Base-by-base conservation (phyloP, 441 rosid species). In the Pelargonium australe region DNA sequence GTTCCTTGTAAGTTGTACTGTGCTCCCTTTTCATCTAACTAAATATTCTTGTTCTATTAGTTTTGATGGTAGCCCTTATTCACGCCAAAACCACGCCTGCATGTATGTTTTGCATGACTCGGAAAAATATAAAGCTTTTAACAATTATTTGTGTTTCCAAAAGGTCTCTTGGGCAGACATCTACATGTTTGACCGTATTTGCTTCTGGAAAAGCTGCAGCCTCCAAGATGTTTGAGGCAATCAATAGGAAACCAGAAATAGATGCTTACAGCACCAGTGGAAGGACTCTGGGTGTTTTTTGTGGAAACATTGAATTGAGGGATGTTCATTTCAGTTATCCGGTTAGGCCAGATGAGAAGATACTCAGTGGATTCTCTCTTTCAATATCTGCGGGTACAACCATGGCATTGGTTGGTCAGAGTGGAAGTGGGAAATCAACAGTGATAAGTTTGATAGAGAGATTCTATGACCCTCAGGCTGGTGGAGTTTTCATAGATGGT, bases 361-460 rank as follows among this genome's bases (percentile, higher is more conserved):
- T 91, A 40, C 88, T 91, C 60, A 31, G 73, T 16, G 94, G 96
- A 51, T 88, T 88, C 78, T 85, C 90, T 0, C 78, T 90, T 44
- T 61, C 72, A 45, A 81, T 86, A 43, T 88, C 85, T 0, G 79
- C 79, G 4, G 92, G 92, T 10, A 82, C 82, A n/a, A 90, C 91
- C 10, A 73, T 79, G 63, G 96, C 96, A 70, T 72, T 90, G 57
- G 96, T 90, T 13, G 94, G 96, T 19, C 89, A 85, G 43, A 90
- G 96, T 61, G 96, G 96, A 16, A 88, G 94, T 43, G 96, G 96
- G 8, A 90, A 90, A 70, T 91, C 97, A 7, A 91, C 97, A 0
- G 90, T 87, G 6, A 79, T 91, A 11, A 85, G 89, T 78, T 73
- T 91, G 45, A 82, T 91, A 13, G 93, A 89, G 81, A 80, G 97